A percentile compares a stretch with the other conserved stretches of the same genome.
Conservation (phyloP, 352 stramenopile genomes). For the Stramenopiles sp. region DNA sequence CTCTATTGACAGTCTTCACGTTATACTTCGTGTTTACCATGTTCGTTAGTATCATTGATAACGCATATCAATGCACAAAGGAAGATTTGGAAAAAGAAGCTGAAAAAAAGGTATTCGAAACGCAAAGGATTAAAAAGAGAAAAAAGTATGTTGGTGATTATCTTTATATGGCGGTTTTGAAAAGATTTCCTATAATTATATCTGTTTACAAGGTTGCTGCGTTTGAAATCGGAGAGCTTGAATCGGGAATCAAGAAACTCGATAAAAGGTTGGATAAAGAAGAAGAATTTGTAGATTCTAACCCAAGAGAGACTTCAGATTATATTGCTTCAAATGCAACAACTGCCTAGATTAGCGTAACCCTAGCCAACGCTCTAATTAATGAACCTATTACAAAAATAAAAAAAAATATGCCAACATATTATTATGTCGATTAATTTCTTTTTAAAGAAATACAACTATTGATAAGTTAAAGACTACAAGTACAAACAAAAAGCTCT, state of each 20-base stretch:
- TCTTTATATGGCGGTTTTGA: background rate
- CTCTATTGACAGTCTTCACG: background rate
- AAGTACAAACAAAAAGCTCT: too few relatives aligned
- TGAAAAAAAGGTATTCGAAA: background rate
- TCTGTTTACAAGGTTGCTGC: background rate
- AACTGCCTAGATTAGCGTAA: too few relatives aligned
- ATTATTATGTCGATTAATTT: too few relatives aligned
- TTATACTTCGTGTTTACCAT: slow-evolving; percentile 6
- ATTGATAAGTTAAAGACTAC: too few relatives aligned
- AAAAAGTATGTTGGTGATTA: background rate
- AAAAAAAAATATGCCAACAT: too few relatives aligned
- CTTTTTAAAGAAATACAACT: too few relatives aligned
- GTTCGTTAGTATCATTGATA: slow-evolving; percentile 7
- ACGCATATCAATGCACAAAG: background rate
- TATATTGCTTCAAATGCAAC: too few relatives aligned
- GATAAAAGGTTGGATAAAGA: background rate
- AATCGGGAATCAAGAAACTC: background rate
- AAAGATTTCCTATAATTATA: background rate
- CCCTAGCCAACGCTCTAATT: too few relatives aligned
- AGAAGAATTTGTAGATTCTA: too few relatives aligned
- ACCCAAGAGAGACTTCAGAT: too few relatives aligned
- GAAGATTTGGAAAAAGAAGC: background rate
- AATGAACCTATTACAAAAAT: too few relatives aligned
- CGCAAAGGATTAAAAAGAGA: background rate
- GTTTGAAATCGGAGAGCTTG: background rate